A percentile compares a stretch with the other conserved stretches of the same genome.
phyloP scores from a whole-genome alignment of 148 eudicot species.

The Mesembryanthemum crystallinum region DNA sequence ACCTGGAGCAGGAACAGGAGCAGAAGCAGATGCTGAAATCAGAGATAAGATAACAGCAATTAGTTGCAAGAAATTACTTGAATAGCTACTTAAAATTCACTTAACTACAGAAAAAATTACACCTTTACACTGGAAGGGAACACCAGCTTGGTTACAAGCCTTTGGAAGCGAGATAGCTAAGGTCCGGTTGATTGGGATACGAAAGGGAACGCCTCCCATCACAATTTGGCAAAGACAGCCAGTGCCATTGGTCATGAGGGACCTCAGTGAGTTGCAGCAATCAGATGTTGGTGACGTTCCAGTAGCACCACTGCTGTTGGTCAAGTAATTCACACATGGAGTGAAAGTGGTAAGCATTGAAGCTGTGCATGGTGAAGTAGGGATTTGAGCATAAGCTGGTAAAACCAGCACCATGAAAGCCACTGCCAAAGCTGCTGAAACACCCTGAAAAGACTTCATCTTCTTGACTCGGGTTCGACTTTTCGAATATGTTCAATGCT shows the following conservation, averaged over 20 bases:
- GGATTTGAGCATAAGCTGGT: constrained; percentile 33
- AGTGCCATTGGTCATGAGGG: constrained; percentile 55
- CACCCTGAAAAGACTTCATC: constrained; percentile 11
- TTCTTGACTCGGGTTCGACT: not conserved
- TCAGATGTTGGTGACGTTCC: constrained; percentile 54
- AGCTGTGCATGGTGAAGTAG: constrained; percentile 42
- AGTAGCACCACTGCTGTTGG: constrained; percentile 28
- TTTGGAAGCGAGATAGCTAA: constrained; percentile 70
- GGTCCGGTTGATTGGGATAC: constrained; percentile 67
- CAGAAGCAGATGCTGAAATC: constrained; percentile 50
- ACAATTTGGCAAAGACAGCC: constrained; percentile 67
- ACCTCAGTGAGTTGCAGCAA: constrained; percentile 62
- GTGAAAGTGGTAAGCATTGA: constrained; percentile 46
- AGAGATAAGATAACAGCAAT: not conserved
- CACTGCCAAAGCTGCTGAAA: constrained; percentile 26
- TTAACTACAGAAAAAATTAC: not conserved
- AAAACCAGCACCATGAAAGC: constrained; percentile 4
- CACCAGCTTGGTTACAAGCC: constrained; percentile 75
- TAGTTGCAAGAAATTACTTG: not conserved
- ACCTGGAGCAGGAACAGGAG: constrained; percentile 88
- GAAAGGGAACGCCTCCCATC: constrained; percentile 62
- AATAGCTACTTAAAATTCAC: not conserved
- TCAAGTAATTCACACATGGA: constrained; percentile 27
- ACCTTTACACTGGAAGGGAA: constrained; percentile 85
- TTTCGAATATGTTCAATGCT: not conserved